phyloP scores from a whole-genome alignment of 2,329 filamentous ascomycete genomes.

The Neofusicoccum parvum region DNA sequence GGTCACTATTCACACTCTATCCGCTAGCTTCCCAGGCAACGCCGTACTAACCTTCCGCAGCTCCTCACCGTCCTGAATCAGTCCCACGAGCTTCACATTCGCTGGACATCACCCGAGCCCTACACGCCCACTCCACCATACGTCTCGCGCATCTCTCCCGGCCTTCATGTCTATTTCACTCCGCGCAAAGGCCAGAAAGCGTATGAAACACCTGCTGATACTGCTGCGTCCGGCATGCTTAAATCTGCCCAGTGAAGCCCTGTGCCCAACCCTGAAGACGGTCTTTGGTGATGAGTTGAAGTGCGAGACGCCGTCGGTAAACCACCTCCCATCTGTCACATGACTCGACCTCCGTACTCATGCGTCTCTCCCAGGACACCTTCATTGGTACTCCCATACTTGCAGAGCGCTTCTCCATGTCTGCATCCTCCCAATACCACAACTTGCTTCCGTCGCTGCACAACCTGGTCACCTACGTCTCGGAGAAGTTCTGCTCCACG shows the following conservation, averaged over 20 bases:
- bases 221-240: not conserved
- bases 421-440: slow-evolving; percentile 68
- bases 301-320: slow-evolving; percentile 56
- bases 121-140: slow-evolving; percentile 70
- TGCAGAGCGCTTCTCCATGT: slow-evolving; percentile 63
- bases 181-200: slow-evolving; percentile 48
- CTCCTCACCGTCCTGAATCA: slow-evolving; percentile 63
- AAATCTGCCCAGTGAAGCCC: slow-evolving; percentile 39
- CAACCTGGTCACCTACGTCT: slow-evolving; percentile 57
- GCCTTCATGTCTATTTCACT: slow-evolving; percentile 79
- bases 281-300: slow-evolving; percentile 58
- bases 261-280: slow-evolving; percentile 63
- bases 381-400: slow-evolving; percentile 63
- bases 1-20: slow-evolving; percentile 39
- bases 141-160: slow-evolving; percentile 73
- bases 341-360: not conserved
- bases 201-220: not conserved
- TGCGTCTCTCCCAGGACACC: slow-evolving; percentile 48
- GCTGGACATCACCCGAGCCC: slow-evolving; percentile 67
- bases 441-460: slow-evolving; percentile 62
- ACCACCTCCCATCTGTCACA: slow-evolving; percentile 16
- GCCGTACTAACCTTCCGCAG: slow-evolving; percentile 36
- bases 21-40: not conserved
- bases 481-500: slow-evolving; percentile 54
- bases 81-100: slow-evolving; percentile 73